Evolutionary conservation across 2,329 filamentous ascomycete genomes (phyloP).

Genomic region (Dryadomyces sulphureus): DNA sequence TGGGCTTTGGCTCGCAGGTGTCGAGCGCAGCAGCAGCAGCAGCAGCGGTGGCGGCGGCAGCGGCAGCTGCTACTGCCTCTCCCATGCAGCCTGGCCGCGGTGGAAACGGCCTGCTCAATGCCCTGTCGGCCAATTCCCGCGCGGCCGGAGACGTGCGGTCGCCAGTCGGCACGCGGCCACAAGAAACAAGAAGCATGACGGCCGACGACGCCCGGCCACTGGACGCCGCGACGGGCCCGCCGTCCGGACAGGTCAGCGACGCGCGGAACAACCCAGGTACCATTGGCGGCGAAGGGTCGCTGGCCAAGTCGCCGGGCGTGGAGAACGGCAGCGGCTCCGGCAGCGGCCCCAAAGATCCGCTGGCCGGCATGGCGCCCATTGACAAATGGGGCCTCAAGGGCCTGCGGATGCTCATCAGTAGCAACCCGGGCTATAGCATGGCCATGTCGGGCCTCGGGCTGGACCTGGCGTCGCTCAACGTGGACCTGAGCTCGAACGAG

Average conservation of each 20-base stretch:
- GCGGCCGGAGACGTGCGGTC: constrained; percentile 32
- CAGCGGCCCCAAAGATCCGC: constrained; percentile 36
- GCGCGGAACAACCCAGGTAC: constrained; percentile 27
- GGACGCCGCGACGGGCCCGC: too few species aligned
- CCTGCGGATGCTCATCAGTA: constrained; percentile 47
- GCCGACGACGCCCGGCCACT: constrained; percentile 31
- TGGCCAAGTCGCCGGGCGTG: constrained; percentile 18
- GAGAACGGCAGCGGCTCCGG: constrained; percentile 25
- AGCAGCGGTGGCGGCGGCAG: constrained; percentile 13
- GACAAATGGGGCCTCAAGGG: constrained; percentile 54
- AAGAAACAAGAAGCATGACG: constrained; percentile 25
- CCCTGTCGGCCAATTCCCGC: constrained; percentile 44
- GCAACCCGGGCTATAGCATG: constrained; percentile 46
- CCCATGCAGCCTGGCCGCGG: constrained; percentile 21
- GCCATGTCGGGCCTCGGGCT: constrained; percentile 45
- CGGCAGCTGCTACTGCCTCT: constrained; percentile 7
- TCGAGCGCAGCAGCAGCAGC: not conserved
- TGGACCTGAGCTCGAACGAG: constrained; percentile 44
- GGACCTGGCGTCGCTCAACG: constrained; percentile 39
- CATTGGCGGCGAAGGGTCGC: constrained; percentile 25
- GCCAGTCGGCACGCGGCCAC: constrained; percentile 29
- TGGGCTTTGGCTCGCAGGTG: constrained; percentile 35
- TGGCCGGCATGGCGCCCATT: constrained; percentile 44
- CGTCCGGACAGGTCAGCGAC: too few species aligned
- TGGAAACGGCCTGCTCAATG: constrained; percentile 48